Conservation (phyloP, 106 monocot genomes). For the Platanthera guangdongensis region DNA sequence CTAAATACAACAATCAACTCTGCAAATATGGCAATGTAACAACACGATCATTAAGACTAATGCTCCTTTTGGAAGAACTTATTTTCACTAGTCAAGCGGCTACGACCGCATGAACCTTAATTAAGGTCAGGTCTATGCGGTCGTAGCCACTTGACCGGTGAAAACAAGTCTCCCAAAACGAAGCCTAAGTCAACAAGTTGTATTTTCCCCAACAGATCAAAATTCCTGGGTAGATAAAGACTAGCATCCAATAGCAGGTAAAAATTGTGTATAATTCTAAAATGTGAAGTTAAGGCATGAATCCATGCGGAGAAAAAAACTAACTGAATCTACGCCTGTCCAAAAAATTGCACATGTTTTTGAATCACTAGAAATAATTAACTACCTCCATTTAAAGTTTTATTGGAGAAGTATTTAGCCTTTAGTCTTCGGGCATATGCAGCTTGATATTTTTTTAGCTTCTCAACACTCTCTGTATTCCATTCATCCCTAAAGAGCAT, state of each 20-base stretch:
- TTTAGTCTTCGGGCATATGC: conserved; percentile 36
- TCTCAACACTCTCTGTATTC: conserved; percentile 36
- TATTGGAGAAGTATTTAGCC: conserved; percentile 67
- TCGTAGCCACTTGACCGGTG: too few species aligned
- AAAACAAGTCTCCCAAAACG: too few species aligned
- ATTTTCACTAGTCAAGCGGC: too few species aligned
- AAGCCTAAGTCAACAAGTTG: neutral
- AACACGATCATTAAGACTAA: neutral
- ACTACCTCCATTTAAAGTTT: conserved; percentile 47
- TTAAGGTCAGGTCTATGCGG: too few species aligned
- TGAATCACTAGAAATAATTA: neutral
- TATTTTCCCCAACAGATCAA: neutral
- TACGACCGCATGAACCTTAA: too few species aligned
- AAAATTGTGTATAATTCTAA: neutral
- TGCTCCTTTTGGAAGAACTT: too few species aligned
- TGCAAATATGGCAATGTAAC: neutral
- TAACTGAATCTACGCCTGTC: neutral
- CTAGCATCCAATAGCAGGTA: neutral
- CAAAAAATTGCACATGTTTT: neutral
- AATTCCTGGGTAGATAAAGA: neutral
- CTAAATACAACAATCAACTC: conserved; percentile 1
- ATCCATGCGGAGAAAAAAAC: neutral
- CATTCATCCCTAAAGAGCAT: conserved; percentile 28
- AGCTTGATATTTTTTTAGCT: conserved; percentile 44
- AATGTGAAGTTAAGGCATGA: neutral